Conservation (phyloP, 805 yeast species). For the Ogataea populi-albae region DNA sequence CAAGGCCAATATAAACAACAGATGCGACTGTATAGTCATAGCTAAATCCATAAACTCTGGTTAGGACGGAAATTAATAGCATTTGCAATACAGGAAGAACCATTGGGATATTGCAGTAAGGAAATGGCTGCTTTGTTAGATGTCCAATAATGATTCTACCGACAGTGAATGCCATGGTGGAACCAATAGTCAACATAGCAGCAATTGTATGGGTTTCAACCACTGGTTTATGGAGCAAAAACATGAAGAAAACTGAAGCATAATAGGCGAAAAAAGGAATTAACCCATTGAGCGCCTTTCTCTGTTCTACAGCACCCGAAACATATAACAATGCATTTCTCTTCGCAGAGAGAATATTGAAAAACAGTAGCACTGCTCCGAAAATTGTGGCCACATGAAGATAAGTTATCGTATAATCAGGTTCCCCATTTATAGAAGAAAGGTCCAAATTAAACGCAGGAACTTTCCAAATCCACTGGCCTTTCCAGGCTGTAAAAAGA, state of each 20-base stretch:
- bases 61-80: constrained; percentile 34
- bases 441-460: constrained; percentile 38
- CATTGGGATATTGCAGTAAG: constrained; percentile 67
- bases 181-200: constrained; percentile 65
- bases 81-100: constrained; percentile 58
- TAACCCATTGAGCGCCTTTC: constrained; percentile 50
- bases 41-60: constrained; percentile 37
- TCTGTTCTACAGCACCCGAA: constrained; percentile 29
- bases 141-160: constrained; percentile 89
- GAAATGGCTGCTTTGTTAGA: constrained; percentile 76
- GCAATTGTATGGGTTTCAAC: constrained; percentile 49
- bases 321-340: constrained; percentile 49
- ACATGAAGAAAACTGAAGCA: constrained; percentile 44
- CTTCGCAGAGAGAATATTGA: constrained; percentile 68
- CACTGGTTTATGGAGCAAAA: constrained; percentile 50
- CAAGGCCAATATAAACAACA: constrained; percentile 63
- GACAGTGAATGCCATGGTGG: constrained; percentile 78
- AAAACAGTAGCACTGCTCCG: constrained; percentile 54
- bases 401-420: neutral
- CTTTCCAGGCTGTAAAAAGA: constrained; percentile 61
- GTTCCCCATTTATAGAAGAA: constrained; percentile 39
- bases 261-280: constrained; percentile 65
- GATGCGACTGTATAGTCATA: constrained; percentile 44
- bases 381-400: constrained; percentile 35
- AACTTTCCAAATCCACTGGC: constrained; percentile 65